Evolutionary conservation across 2,329 filamentous ascomycete species (phyloP).

Genomic region (Anisogramma anomala): DNA sequence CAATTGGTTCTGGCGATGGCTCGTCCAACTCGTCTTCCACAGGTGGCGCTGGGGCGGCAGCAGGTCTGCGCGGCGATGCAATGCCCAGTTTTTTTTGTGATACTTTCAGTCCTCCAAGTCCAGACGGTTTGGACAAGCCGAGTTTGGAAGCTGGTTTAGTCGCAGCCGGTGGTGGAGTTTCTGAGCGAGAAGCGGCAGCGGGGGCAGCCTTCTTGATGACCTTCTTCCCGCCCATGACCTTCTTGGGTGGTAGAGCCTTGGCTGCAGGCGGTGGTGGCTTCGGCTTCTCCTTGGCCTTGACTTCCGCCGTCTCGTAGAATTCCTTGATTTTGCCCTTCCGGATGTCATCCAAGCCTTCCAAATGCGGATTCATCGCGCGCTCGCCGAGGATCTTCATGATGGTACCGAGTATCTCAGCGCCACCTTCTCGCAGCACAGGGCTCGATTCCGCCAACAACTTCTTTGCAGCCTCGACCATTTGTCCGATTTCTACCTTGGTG

Average conservation of each 20-base stretch:
- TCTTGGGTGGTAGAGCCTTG: slow-evolving; percentile 38
- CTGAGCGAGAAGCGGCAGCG: slow-evolving; percentile 23
- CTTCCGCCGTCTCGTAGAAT: slow-evolving; percentile 69
- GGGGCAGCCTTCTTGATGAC: slow-evolving; percentile 38
- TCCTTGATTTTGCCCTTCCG: slow-evolving; percentile 94
- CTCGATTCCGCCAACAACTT: slow-evolving; percentile 85
- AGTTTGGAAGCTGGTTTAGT: slow-evolving; percentile 43
- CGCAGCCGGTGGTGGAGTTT: slow-evolving; percentile 43
- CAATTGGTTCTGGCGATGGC: slow-evolving; percentile 30
- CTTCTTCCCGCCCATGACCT: slow-evolving; percentile 35
- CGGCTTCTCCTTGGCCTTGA: slow-evolving; percentile 84
- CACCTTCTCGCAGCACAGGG: slow-evolving; percentile 73
- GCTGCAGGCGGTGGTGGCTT: slow-evolving; percentile 61
- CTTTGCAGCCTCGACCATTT: slow-evolving; percentile 77
- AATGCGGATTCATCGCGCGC: slow-evolving; percentile 81
- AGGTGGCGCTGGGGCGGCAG: slow-evolving; percentile 37
- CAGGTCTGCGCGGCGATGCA: slow-evolving; percentile 42
- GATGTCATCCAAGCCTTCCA: slow-evolving; percentile 91
- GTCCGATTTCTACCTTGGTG: slow-evolving; percentile 67
- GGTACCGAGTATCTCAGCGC: slow-evolving; percentile 84
- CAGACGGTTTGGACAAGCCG: slow-evolving; percentile 41
- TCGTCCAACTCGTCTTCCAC: slow-evolving; percentile 33
- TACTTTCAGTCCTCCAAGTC: slow-evolving; percentile 46
- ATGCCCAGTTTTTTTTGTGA: slow-evolving; percentile 42
- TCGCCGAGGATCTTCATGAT: slow-evolving; percentile 99